Evolutionary conservation across 768 basidiomycete genomes (phyloP), one percentile per base, ranked within the genome.

Genomic region (Omphalotus guepiniiformis): DNA sequence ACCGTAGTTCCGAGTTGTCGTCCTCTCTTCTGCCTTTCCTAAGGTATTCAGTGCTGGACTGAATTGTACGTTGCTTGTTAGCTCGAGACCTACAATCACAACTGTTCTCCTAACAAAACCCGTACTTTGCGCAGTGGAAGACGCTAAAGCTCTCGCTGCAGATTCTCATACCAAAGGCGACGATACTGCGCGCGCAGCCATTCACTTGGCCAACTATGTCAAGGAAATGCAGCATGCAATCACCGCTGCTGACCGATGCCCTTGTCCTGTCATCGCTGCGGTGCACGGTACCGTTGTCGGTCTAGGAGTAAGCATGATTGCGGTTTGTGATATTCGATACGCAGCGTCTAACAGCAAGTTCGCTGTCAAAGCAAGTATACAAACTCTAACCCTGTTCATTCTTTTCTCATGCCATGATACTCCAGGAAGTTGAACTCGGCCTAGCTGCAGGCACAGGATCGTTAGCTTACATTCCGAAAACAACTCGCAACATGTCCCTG

Each of bases 361-460:
- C 59, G 71, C 78, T 5, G 85, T 95, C 67, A 87, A 90, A 68
- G 90, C 83, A 36, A 39, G 73, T 22, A 28, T 9, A 37, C 12
- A 9, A 13, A 6, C 15, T 9, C 12, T 12, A 15, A 21, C 12
- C 13, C 3, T 12, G n/a, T 2, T 28, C 6, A 11, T 16, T 29
- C 12, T n/a, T 21, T n/a, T 23, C 15, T 13, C n/a, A 39, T 16
- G n/a, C 18, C 39, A 42, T 19, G 12, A n/a, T 15, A 6, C 15
- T 37, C 11, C 57, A 91, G 88, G 89, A 94, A 73, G 83, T 91
- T 2, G 88, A 93, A 57, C 75, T 93, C 21, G 92, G 88, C 0
- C 71, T 95, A 1, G 92, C 93, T 2, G 85, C 93, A 0, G 93
- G 94, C 59, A 82, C 93, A 30, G 93, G 93, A 1, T 82, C 89